Conservation (phyloP, 306 rosid genomes). For the Sindora glabra region DNA sequence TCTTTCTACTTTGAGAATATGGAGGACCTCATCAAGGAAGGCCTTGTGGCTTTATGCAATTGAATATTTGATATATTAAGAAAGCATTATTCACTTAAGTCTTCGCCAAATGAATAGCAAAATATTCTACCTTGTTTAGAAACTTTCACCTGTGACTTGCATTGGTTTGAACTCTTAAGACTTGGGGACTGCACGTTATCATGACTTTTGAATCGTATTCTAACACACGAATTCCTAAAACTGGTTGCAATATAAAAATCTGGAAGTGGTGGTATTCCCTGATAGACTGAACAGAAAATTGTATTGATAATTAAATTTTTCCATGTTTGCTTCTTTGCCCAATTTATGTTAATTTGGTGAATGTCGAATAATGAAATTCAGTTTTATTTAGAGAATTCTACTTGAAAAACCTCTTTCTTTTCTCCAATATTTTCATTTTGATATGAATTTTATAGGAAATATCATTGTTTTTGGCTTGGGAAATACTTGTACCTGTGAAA, state of each 20-base stretch:
- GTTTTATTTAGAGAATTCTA: neutral
- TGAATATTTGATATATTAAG: conserved; percentile 1
- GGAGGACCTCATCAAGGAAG: too few species aligned
- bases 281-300: neutral
- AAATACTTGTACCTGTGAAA: neutral
- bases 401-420: neutral
- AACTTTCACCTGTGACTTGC: neutral
- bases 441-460: neutral
- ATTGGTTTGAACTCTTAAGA: neutral
- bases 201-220: neutral
- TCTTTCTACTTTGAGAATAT: conserved; percentile 8
- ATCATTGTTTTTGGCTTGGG: neutral
- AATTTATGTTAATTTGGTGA: neutral
- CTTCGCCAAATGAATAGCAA: conserved; percentile 1
- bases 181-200: neutral
- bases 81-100: conserved; percentile 9
- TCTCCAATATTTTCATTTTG: neutral
- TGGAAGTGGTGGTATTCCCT: neutral
- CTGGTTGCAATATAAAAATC: neutral
- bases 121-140: too few species aligned
- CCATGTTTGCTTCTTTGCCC: neutral
- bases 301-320: neutral
- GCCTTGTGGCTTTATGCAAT: too few species aligned
- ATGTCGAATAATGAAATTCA: neutral
- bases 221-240: neutral